phyloP scores from a whole-genome alignment of 2,329 filamentous ascomycete genomes.

The Xylaria hypoxylon region DNA sequence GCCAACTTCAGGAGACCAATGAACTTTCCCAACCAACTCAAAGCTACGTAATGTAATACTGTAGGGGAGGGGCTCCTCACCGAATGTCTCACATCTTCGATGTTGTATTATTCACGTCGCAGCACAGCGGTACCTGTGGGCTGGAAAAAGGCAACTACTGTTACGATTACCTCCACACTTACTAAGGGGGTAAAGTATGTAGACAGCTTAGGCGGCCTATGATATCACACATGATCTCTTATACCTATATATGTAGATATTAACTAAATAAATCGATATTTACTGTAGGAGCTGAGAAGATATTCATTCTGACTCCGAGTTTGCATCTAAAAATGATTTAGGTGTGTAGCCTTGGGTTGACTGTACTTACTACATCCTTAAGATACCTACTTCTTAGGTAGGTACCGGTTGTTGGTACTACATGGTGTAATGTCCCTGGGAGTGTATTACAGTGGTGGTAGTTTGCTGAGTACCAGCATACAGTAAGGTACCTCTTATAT shows the following conservation, averaged over 20 bases:
- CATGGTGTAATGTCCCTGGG: too few relatives aligned
- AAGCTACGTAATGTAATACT: neutral
- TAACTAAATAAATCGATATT: neutral
- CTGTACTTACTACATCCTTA: too few relatives aligned
- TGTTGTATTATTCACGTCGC: conserved; percentile 1
- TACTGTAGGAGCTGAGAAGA: too few relatives aligned
- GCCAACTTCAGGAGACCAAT: conserved; percentile 24
- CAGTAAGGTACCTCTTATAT: neutral
- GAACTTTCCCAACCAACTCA: neutral
- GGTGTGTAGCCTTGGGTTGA: too few relatives aligned
- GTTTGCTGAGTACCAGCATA: neutral
- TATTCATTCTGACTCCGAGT: too few relatives aligned
- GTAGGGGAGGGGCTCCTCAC: neutral
- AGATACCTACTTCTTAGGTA: neutral
- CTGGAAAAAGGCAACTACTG: conserved; percentile 24
- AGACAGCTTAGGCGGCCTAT: neutral
- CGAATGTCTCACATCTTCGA: conserved; percentile 10
- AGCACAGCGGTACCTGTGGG: conserved; percentile 8
- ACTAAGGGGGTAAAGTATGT: neutral
- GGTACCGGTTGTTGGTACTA: too few relatives aligned
- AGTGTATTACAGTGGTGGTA: too few relatives aligned
- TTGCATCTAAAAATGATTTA: too few relatives aligned
- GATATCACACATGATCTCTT: neutral
- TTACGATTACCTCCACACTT: neutral
- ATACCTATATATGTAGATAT: neutral